These are phyloP conservation scores for Aspergillus terreus DNA, from an alignment of 2,329 filamentous ascomycete genomes.

Conservation along the genomic window DNA sequence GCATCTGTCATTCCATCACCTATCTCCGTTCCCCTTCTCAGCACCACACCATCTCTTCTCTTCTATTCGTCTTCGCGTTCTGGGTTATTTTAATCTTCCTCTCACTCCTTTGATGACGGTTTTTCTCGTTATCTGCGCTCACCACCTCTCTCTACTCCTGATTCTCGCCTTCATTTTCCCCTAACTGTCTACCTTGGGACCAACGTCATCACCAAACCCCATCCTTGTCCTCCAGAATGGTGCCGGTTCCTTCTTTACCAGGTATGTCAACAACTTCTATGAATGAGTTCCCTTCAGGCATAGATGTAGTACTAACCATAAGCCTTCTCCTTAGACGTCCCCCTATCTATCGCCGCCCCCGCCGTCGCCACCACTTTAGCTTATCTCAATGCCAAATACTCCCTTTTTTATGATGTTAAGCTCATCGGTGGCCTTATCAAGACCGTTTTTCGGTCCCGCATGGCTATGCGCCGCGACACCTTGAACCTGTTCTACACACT, in stretches of 20 bases:
- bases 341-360: constrained; percentile 49
- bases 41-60: too few species aligned
- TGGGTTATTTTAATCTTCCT: too few species aligned
- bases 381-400: constrained; percentile 71
- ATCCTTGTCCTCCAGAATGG: constrained; percentile 1
- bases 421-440: constrained; percentile 56
- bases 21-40: too few species aligned
- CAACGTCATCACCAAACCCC: background rate
- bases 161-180: background rate
- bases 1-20: too few species aligned
- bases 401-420: constrained; percentile 62
- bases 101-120: too few species aligned
- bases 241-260: constrained; percentile 8
- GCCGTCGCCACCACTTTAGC: constrained; percentile 65
- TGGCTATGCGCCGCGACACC: constrained; percentile 55
- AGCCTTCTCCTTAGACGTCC: constrained; percentile 24
- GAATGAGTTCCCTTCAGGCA: too few species aligned
- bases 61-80: too few species aligned
- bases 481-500: constrained; percentile 72
- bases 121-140: too few species aligned
- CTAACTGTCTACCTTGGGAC: background rate
- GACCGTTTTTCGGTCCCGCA: constrained; percentile 40
- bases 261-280: constrained; percentile 10
- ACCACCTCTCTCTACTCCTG: too few species aligned
- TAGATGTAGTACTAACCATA: background rate